phyloP scores from a whole-genome alignment of 345 rosid species.

The Citrus cavaleriei region DNA sequence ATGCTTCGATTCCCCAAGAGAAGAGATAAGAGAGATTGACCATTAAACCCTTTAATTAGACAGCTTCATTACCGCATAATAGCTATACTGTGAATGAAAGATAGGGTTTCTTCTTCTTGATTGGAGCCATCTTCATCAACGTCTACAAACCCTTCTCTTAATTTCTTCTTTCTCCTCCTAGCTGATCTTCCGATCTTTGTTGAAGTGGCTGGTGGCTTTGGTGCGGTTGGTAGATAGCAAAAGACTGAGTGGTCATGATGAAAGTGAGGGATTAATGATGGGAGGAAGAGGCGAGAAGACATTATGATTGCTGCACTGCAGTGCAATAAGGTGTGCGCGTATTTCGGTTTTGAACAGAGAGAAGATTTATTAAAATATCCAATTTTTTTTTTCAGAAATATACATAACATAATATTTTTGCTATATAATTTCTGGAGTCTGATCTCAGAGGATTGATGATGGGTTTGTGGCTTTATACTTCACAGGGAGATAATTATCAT shows the following conservation, averaged over 20 bases:
- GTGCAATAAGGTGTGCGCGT: not conserved
- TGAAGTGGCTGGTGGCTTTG: constrained; percentile 4
- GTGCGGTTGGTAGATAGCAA: constrained; percentile 30
- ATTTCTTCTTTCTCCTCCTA: constrained; percentile 17
- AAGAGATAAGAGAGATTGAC: constrained; percentile 16
- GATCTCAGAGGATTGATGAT: no score
- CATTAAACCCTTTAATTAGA: constrained; percentile 1
- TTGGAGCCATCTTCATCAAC: constrained; percentile 24
- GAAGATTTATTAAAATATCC: constrained; percentile 14
- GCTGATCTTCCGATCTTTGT: constrained; percentile 9
- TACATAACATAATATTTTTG: no score
- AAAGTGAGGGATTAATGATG: constrained; percentile 43
- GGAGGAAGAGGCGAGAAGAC: constrained; percentile 40
- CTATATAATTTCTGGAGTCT: no score
- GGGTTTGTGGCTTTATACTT: not conserved
- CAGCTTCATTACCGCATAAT: constrained; percentile 8
- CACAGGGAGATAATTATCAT: constrained; percentile 31
- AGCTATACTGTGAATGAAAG: not conserved
- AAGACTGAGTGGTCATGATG: constrained; percentile 28
- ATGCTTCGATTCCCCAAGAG: constrained; percentile 56
- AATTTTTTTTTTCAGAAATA: constrained; percentile 8
- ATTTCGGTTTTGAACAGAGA: constrained; percentile 18
- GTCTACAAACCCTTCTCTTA: not conserved
- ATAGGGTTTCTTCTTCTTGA: constrained; percentile 45
- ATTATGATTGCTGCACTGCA: constrained; percentile 40